These are phyloP conservation scores for Fusarium sarcochroum DNA, from an alignment of 2,329 filamentous ascomycete species.

Conservation along the genomic window DNA sequence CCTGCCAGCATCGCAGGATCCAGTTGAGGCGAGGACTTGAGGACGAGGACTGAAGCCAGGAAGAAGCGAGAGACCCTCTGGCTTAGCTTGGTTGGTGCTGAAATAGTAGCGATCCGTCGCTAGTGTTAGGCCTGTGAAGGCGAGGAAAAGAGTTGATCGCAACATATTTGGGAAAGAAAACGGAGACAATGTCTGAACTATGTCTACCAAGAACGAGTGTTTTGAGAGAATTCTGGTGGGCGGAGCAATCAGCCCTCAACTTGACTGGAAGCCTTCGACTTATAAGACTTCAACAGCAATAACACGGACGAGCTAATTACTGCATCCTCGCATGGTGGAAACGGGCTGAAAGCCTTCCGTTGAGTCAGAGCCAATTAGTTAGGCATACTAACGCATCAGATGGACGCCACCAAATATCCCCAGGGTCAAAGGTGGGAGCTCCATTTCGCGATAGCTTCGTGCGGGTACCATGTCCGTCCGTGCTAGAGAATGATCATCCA, in stretches of 20 bases:
- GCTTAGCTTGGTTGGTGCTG: constrained; percentile 27
- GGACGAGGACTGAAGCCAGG: constrained; percentile 38
- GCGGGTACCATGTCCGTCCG: constrained; percentile 37
- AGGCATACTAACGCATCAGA: constrained; percentile 32
- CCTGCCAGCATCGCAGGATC: constrained; percentile 42
- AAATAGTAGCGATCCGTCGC: constrained; percentile 40
- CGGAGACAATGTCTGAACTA: neutral
- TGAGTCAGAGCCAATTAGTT: constrained; percentile 31
- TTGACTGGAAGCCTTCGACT: constrained; percentile 10
- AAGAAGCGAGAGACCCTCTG: constrained; percentile 40
- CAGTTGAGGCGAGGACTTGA: constrained; percentile 35
- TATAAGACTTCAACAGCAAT: constrained; percentile 30
- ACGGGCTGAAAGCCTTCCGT: constrained; percentile 24
- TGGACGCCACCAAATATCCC: constrained; percentile 38
- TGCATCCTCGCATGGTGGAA: constrained; percentile 8
- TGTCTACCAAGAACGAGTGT: constrained; percentile 5
- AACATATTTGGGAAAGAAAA: constrained; percentile 37
- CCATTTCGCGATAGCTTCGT: constrained; percentile 37
- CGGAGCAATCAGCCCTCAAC: neutral
- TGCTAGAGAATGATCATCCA: constrained; percentile 11
- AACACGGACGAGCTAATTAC: constrained; percentile 3
- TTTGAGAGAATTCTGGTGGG: neutral
- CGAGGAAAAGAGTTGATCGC: constrained; percentile 47
- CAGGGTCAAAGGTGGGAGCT: constrained; percentile 25
- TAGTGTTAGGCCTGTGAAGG: constrained; percentile 43